phyloP scores from a whole-genome alignment of 441 rosid species.

The Arabidopsis lyrata region DNA sequence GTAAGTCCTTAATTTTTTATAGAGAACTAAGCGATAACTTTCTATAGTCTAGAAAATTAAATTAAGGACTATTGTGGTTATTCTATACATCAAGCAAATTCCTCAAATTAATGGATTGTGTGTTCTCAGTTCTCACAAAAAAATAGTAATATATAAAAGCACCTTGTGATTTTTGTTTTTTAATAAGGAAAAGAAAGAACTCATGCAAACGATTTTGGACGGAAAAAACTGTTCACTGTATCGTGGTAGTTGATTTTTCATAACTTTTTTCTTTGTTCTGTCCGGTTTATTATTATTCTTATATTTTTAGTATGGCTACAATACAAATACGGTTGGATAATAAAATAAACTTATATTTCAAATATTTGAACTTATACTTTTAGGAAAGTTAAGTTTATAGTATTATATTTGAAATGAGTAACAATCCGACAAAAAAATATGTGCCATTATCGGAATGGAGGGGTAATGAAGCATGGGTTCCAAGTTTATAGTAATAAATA shows the following conservation, averaged over 20 bases:
- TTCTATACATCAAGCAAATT: constrained; percentile 25
- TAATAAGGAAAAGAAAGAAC: background rate
- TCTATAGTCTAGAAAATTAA: background rate
- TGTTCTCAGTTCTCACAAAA: background rate
- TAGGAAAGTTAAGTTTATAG: background rate
- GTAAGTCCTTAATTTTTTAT: no score
- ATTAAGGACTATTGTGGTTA: no score
- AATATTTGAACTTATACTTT: background rate
- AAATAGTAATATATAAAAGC: background rate
- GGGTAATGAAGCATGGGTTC: constrained; percentile 36
- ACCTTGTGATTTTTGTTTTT: no score
- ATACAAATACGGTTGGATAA: constrained; percentile 9
- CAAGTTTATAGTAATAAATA: no score
- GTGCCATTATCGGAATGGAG: constrained; percentile 22
- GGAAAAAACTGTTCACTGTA: constrained; percentile 21
- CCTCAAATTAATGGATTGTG: constrained; percentile 28
- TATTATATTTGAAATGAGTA: background rate
- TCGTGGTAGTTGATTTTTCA: constrained; percentile 6
- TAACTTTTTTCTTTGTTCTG: constrained; percentile 9
- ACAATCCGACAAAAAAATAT: background rate
- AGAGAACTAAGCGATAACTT: background rate
- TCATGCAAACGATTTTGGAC: constrained; percentile 13
- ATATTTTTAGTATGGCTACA: constrained; percentile 1
- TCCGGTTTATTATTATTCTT: background rate
- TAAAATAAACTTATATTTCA: background rate